phyloP scores from a whole-genome alignment of 2,329 filamentous ascomycete species.

The Alternaria sp. region DNA sequence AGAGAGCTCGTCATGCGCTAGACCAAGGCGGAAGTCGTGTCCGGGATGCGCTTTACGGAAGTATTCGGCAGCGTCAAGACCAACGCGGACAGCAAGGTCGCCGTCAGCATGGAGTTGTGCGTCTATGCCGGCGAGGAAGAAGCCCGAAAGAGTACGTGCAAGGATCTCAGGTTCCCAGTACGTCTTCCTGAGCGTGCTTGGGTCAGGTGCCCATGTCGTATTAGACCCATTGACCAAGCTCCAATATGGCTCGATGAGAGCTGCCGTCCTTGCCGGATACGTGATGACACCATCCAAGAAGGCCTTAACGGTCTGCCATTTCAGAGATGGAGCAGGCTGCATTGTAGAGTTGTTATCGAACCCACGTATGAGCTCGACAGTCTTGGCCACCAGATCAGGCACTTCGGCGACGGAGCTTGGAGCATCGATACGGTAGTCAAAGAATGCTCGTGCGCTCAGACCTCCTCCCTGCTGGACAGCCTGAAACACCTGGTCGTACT shows the following conservation, averaged over 20 bases:
- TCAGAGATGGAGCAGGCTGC: background rate
- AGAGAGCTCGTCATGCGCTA: constrained; percentile 6
- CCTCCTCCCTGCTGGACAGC: background rate
- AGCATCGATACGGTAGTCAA: constrained; percentile 5
- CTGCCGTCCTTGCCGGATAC: constrained; percentile 3
- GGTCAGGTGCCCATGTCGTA: background rate
- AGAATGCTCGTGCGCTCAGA: constrained; percentile 2
- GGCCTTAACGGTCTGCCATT: constrained; percentile 6
- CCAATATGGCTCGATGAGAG: constrained; percentile 1
- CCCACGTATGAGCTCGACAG: background rate
- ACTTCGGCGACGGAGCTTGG: background rate
- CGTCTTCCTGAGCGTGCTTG: background rate
- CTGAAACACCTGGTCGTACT: background rate
- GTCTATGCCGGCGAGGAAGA: background rate
- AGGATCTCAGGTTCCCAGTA: constrained; percentile 8
- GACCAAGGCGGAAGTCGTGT: constrained; percentile 1
- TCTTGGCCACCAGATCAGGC: constrained; percentile 3
- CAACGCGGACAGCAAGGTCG: background rate
- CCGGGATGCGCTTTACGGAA: constrained; percentile 4
- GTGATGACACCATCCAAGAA: constrained; percentile 11
- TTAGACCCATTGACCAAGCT: constrained; percentile 3
- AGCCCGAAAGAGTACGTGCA: background rate
- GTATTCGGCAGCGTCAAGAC: background rate
- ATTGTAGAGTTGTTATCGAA: constrained; percentile 4
- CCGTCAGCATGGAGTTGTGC: constrained; percentile 4